Evolutionary conservation across 1,284 basidiomycete genomes (phyloP).

Genomic region (Lentinula novae-zelandiae): DNA sequence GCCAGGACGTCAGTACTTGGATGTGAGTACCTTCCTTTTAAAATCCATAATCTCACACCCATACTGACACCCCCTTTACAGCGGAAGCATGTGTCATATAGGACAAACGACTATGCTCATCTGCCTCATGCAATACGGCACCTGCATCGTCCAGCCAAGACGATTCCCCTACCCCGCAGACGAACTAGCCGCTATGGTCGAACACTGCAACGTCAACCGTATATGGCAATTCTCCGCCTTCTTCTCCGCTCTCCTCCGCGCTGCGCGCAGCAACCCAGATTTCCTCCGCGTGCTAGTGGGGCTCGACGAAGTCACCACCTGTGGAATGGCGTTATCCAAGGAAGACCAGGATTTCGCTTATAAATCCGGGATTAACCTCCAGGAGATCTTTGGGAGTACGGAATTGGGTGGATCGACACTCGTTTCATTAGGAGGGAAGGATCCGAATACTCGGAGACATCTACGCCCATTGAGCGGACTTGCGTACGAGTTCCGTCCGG

Average conservation of each 20-base stretch:
- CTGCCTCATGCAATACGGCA: constrained; percentile 63
- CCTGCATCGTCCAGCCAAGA: constrained; percentile 69
- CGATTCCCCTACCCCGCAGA: constrained; percentile 56
- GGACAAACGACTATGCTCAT: constrained; percentile 66
- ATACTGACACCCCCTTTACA: constrained; percentile 21
- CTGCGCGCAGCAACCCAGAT: constrained; percentile 57
- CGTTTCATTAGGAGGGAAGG: constrained; percentile 43
- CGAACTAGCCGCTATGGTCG: constrained; percentile 69
- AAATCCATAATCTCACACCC: background rate
- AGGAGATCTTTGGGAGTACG: constrained; percentile 72
- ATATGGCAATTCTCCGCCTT: constrained; percentile 68
- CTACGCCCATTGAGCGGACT: constrained; percentile 52
- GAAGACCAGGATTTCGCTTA: constrained; percentile 68
- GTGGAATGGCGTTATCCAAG: constrained; percentile 54
- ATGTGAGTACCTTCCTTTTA: constrained; percentile 41
- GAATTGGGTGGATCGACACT: constrained; percentile 65
- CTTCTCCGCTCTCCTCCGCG: constrained; percentile 56
- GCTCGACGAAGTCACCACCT: constrained; percentile 59
- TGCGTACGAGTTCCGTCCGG: constrained; percentile 56
- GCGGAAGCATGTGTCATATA: constrained; percentile 72
- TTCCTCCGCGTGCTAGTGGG: constrained; percentile 51
- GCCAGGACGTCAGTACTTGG: constrained; percentile 65
- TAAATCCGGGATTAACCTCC: constrained; percentile 50
- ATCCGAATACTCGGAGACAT: constrained; percentile 29
- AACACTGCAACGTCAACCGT: constrained; percentile 61